Evolutionary conservation across 2,329 filamentous ascomycete species (phyloP), one percentile per base, ranked within the genome.

Genomic region (Hypocreales sp.): DNA sequence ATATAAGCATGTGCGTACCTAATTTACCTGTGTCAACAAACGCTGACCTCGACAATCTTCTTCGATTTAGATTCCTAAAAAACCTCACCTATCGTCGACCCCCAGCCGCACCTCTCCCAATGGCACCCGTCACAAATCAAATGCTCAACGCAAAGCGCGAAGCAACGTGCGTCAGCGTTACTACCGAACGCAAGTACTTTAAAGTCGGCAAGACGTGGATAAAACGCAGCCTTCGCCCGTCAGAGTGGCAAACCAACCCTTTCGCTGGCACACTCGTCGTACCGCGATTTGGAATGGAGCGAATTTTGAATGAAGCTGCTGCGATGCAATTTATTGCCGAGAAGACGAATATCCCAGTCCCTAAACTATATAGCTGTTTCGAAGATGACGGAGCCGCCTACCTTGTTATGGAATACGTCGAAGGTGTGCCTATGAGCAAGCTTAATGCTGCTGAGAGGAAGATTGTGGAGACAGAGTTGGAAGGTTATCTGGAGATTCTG

Each of bases 281-380:
- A 22, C 38, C 33, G 4, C 29, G 22, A 10, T 34, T 39, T 14
- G 26, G 27, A 6, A 30, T 20, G 7, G 35, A 41, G n/a, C 32
- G 35, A 3, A 20, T 41, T 4, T 14, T 39, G 10, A 41, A 39
- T 20, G 34, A 41, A 15, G 37, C 21, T 11, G 34, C 35, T 12
- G 9, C 16, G 8, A 11, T 41, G 20, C 24, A 21, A 2, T 39
- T 36, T 13, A 20, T 41, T 12, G 22, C 34, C 5, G 28, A 38
- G 2, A 31, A 38, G 5, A 39, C 39, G 6, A n/a, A 27, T 16
- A 31, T 40, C 23, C 37, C 34, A 2, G 20, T 41, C 10, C 38
- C 35, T 5, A 41, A 34, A 20, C 17, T 41, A 4, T 22, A 39
- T 25, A 21, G n/a, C 12, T 31, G 33, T 17, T 35, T 35, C n/a